Evolutionary conservation across 2,329 filamentous ascomycete genomes (phyloP).

Genomic region (Pseudogymnoascus sp.): DNA sequence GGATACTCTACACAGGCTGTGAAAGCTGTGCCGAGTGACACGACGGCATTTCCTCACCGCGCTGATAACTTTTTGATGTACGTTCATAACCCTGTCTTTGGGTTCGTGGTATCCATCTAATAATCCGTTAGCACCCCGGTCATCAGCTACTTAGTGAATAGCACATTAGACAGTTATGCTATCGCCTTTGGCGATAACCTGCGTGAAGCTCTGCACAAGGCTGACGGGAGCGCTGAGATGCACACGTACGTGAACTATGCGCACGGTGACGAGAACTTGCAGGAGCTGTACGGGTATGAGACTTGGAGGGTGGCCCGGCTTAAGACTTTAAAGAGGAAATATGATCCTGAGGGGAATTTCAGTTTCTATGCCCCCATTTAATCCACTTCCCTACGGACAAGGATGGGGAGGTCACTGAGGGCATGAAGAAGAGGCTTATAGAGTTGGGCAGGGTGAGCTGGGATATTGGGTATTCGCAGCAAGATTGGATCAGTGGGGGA

Average conservation of each 20-base stretch:
- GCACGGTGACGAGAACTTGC: conserved; percentile 34
- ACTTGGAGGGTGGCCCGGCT: conserved; percentile 38
- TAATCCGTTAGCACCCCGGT: conserved; percentile 22
- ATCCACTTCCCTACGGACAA: neutral
- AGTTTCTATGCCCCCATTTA: conserved; percentile 34
- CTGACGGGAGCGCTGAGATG: conserved; percentile 25
- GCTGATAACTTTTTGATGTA: conserved; percentile 28
- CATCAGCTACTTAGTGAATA: conserved; percentile 28
- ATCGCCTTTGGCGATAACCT: conserved; percentile 29
- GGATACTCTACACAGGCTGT: conserved; percentile 30
- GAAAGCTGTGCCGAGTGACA: neutral
- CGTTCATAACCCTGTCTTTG: neutral
- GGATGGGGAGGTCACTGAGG: neutral
- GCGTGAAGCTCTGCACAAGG: conserved; percentile 29
- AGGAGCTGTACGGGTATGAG: conserved; percentile 39
- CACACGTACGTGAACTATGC: conserved; percentile 43
- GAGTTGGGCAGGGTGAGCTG: too few species aligned
- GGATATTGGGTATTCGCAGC: too few species aligned
- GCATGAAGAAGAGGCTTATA: neutral
- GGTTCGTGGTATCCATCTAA: neutral
- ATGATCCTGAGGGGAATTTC: conserved; percentile 37
- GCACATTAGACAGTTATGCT: conserved; percentile 27
- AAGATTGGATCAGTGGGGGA: too few species aligned
- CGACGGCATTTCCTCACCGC: neutral
- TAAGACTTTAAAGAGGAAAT: conserved; percentile 36